Conservation (phyloP, 2,329 filamentous ascomycete genomes). For the Huntiella savannae region DNA sequence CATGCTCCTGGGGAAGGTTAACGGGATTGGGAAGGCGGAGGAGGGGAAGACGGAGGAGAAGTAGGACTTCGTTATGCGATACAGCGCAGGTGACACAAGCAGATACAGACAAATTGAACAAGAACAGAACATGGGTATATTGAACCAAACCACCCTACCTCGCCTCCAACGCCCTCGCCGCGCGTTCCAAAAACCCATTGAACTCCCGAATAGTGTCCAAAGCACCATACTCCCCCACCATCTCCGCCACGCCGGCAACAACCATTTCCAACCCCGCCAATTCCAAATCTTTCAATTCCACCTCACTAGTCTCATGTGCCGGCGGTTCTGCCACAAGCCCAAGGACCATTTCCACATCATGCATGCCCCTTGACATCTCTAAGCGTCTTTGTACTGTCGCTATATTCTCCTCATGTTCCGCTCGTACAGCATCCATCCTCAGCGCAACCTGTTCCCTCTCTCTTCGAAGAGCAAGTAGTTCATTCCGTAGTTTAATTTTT, state of each 20-base stretch:
- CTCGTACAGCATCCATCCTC: conserved; percentile 42
- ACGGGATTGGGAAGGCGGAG: conserved; percentile 8
- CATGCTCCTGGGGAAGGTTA: conserved; percentile 18
- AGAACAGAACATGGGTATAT: no score
- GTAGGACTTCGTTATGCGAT: neutral
- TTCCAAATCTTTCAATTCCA: conserved; percentile 30
- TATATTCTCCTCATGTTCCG: conserved; percentile 35
- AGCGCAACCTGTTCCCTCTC: conserved; percentile 44
- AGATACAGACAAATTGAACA: no score
- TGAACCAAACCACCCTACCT: neutral
- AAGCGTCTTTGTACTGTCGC: conserved; percentile 23
- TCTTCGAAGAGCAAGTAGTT: conserved; percentile 37
- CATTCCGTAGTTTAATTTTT: conserved; percentile 36
- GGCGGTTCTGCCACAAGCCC: conserved; percentile 30
- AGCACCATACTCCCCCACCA: conserved; percentile 29
- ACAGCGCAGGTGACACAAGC: neutral
- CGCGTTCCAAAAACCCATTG: conserved; percentile 43
- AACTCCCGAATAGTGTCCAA: conserved; percentile 40
- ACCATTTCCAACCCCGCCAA: conserved; percentile 38
- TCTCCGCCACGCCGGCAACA: conserved; percentile 33
- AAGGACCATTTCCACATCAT: conserved; percentile 41
- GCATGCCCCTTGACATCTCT: conserved; percentile 36
- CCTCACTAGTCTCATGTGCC: conserved; percentile 19
- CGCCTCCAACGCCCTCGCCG: conserved; percentile 31
- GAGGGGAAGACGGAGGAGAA: conserved; percentile 1